These are phyloP conservation scores for Oryza meyeriana DNA, from an alignment of 176 grass and related monocot genomes.

Conservation along the genomic window DNA sequence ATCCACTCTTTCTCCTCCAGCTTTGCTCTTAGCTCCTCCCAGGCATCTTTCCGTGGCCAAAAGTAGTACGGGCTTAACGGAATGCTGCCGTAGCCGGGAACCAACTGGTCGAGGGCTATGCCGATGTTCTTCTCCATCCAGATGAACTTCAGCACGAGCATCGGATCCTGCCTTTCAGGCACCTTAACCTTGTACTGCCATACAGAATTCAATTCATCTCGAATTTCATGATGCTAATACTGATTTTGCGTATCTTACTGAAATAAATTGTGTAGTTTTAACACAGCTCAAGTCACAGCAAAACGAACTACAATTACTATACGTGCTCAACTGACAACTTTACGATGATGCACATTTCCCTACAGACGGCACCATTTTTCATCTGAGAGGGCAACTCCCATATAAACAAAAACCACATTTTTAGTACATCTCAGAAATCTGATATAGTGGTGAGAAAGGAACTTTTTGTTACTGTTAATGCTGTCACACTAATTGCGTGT, in stretches of 20 bases:
- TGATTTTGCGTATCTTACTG: background rate
- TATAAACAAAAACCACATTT: background rate
- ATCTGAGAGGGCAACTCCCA: background rate
- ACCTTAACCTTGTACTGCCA: conserved; percentile 63
- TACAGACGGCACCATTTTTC: background rate
- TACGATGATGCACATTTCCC: background rate
- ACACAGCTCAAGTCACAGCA: background rate
- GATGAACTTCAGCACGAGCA: conserved; percentile 71
- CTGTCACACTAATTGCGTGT: background rate
- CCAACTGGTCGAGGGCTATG: conserved; percentile 59
- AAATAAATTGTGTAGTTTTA: background rate
- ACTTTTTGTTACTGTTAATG: background rate
- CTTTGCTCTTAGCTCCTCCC: conserved; percentile 77
- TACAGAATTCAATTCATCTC: background rate
- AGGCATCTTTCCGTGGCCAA: conserved; percentile 77
- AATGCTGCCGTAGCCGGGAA: conserved; percentile 65
- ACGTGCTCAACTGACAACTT: background rate
- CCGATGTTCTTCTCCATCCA: conserved; percentile 96
- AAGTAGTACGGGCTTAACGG: conserved; percentile 85
- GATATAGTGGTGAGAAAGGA: background rate
- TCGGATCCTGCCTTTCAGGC: conserved; percentile 49
- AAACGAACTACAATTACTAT: background rate
- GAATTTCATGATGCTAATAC: background rate
- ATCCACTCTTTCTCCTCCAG: conserved; percentile 83
- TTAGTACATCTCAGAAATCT: background rate